These are phyloP conservation scores for Botrytis medusae DNA, from an alignment of 2,329 filamentous ascomycete species.

Conservation along the genomic window DNA sequence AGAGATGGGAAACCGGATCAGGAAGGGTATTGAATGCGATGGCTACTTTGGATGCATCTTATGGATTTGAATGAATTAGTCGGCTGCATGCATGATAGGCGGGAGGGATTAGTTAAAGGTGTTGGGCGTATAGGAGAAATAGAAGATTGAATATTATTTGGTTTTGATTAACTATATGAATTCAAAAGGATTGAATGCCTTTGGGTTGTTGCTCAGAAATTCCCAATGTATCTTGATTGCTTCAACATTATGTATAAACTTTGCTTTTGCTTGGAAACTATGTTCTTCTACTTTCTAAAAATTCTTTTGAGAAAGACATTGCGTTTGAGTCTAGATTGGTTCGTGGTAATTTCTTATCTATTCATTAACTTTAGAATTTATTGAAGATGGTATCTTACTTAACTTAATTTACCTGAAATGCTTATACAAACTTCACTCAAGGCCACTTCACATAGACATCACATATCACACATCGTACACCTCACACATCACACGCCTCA, in stretches of 20 bases:
- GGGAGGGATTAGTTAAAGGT: not conserved
- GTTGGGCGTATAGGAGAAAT: not conserved
- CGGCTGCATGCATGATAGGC: not conserved
- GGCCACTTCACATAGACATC: too few species aligned
- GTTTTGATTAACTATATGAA: not conserved
- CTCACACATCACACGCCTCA: not conserved
- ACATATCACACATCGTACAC: too few species aligned
- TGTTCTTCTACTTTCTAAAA: not conserved
- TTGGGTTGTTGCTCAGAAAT: rapidly evolving
- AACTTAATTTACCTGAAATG: too few species aligned
- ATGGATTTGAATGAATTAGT: not conserved
- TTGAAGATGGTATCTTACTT: too few species aligned
- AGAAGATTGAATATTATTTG: not conserved
- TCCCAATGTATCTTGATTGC: not conserved
- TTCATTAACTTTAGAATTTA: too few species aligned
- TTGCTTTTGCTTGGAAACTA: not conserved
- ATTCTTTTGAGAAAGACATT: not conserved
- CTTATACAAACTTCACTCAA: too few species aligned
- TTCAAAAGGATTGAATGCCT: not conserved
- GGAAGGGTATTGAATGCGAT: not conserved
- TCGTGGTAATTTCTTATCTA: too few species aligned
- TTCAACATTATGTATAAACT: not conserved
- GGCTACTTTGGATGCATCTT: not conserved
- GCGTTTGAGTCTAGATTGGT: too few species aligned
- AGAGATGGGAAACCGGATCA: not conserved